Evolutionary conservation across 805 yeast genomes (phyloP).

Genomic region (Pichia thaimueangensis): DNA sequence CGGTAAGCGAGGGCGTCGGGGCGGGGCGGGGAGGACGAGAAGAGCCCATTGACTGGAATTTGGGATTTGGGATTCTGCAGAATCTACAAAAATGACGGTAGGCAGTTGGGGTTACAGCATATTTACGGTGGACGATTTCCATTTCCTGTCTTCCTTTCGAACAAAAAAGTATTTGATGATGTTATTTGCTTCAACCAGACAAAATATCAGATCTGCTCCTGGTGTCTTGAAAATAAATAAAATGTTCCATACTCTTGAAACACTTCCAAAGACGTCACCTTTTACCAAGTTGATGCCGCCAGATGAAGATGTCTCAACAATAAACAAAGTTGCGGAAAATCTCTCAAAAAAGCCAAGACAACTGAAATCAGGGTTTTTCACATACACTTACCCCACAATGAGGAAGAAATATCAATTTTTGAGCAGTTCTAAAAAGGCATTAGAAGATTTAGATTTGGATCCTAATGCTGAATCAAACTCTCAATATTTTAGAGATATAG

Average conservation of each 20-base stretch:
- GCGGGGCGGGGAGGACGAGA: too few species aligned
- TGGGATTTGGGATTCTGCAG: too few species aligned
- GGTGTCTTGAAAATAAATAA: neutral
- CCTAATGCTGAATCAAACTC: constrained; percentile 25
- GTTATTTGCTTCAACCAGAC: too few species aligned
- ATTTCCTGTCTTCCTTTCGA: too few species aligned
- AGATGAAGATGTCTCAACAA: constrained; percentile 26
- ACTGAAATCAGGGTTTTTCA: constrained; percentile 56
- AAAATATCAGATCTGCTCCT: too few species aligned
- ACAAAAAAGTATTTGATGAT: neutral
- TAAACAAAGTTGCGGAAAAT: constrained; percentile 11
- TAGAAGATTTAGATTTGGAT: constrained; percentile 57
- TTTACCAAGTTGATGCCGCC: constrained; percentile 25
- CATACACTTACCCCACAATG: constrained; percentile 65
- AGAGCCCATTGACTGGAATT: too few species aligned
- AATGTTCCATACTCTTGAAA: constrained; percentile 8
- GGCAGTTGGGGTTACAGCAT: too few species aligned
- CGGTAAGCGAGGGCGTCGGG: too few species aligned
- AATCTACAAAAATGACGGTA: too few species aligned
- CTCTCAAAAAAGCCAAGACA: constrained; percentile 33
- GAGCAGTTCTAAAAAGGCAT: constrained; percentile 52
- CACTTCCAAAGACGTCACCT: constrained; percentile 25
- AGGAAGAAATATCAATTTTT: constrained; percentile 49
- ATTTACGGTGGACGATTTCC: too few species aligned
- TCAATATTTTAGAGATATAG: constrained; percentile 40